Evolutionary conservation across 2,329 filamentous ascomycete genomes (phyloP), one percentile per base, ranked within the genome.

Genomic region (Neonectria hederae): DNA sequence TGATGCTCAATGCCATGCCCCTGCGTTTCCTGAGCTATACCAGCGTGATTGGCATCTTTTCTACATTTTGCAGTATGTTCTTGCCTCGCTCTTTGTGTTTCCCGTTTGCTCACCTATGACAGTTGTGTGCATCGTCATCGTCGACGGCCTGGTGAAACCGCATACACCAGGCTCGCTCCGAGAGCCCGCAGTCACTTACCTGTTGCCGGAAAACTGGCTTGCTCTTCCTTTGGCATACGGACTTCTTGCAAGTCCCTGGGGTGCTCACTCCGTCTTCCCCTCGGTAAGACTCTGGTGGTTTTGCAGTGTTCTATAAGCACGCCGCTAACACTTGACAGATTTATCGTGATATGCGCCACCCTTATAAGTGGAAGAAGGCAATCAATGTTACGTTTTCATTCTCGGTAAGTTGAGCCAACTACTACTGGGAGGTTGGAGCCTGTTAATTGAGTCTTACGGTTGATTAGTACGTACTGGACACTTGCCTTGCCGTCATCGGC

Each of bases 21-120:
- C 81, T 98, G 65, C 88, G 93, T 35, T 83, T 94, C 59, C 81
- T 99, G 65, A 97, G 93, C 71, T 93, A 97, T 74, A 97, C 93
- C 26, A 97, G 93, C 76, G 89, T 98, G 62, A 82, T 98, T 66
- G 95, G 95, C n/a, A 97, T 99, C 56, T 83, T 97, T 70, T 94
- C 89, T 62, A 97, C 93, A 70, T 90, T 97, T 69, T 90, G 90
- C 74, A 97, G 92, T 95, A 82, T 83, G 92, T 90, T 2, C 48
- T 24, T 26, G 28, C 19, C 38, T 13, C 24, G 6, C 24, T 57
- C 0, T 49, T 62, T 35, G n/a, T 51, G 19, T 9, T 9, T 51
- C 7, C 7, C 52, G 46, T 28, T 43, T 49, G 42, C 65, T 66
- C 56, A 45, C 42, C 5, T 14, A 19, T 5, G 19, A 24, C 72